These are phyloP conservation scores for Kodamaea lidongshanica DNA, from an alignment of 805 yeast species.

Conservation along the genomic window DNA sequence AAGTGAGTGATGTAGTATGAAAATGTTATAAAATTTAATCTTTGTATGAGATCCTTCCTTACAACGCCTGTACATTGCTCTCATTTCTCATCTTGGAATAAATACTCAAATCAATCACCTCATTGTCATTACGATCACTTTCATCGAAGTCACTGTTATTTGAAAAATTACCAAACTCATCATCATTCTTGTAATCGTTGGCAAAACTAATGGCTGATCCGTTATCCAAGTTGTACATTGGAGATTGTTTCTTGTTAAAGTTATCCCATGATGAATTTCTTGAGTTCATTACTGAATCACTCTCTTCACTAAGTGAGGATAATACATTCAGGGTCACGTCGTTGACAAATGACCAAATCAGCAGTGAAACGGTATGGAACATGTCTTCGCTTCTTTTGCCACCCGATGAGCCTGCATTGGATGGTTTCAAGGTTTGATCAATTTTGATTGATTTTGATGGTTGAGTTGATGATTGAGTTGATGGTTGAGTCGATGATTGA, in stretches of 20 bases:
- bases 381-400: slow-evolving; percentile 23
- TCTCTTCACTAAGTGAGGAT: slow-evolving; percentile 19
- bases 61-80: too few relatives aligned
- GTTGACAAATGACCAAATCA: slow-evolving; percentile 40
- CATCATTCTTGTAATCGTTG: slow-evolving; percentile 11
- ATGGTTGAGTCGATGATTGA: neutral
- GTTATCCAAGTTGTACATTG: slow-evolving; percentile 21
- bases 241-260: neutral
- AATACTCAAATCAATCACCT: slow-evolving; percentile 22
- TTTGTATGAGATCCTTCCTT: too few relatives aligned
- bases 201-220: slow-evolving; percentile 19
- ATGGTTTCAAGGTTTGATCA: neutral
- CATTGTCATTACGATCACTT: too few relatives aligned
- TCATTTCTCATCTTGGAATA: slow-evolving; percentile 14
- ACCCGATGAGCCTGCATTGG: neutral
- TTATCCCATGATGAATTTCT: slow-evolving; percentile 2
- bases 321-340: slow-evolving; percentile 34
- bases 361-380: slow-evolving; percentile 36
- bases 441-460: neutral
- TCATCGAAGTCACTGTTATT: slow-evolving; percentile 8
- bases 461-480: neutral
- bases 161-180: too few relatives aligned
- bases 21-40: too few relatives aligned
- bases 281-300: too few relatives aligned
- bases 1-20: too few relatives aligned